phyloP scores from a whole-genome alignment of 257 asterid species.

The Echites panduratus region DNA sequence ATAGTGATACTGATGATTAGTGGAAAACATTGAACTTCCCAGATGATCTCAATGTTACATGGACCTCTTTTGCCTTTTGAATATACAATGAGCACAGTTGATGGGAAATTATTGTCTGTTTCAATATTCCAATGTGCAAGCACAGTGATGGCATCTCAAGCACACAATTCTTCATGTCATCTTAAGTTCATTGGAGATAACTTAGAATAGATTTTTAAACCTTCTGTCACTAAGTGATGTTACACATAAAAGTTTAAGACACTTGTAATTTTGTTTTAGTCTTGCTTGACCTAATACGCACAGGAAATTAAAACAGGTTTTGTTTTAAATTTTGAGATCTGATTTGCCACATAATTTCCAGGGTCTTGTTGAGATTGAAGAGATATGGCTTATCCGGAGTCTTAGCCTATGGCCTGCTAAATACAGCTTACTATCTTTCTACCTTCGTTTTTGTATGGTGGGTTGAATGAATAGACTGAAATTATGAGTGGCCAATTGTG shows the following conservation, averaged over 20 bases:
- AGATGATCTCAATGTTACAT: not conserved
- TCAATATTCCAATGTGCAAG: not conserved
- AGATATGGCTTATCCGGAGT: slow-evolving; percentile 78
- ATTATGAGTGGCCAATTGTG: not conserved
- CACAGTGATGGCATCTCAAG: not conserved
- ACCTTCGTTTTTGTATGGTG: slow-evolving; percentile 90
- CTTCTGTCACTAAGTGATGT: slow-evolving; percentile 1
- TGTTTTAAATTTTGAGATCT: slow-evolving; percentile 19
- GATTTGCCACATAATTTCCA: slow-evolving; percentile 5
- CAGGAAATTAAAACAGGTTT: not conserved
- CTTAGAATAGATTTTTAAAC: not conserved
- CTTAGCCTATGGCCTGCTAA: slow-evolving; percentile 81
- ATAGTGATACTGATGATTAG: not conserved
- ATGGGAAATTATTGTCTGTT: not conserved
- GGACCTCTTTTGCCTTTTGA: not conserved
- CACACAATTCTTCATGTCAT: not conserved
- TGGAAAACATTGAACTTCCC: not conserved
- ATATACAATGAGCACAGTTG: not conserved
- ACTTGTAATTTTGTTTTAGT: not conserved
- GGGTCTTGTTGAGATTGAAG: slow-evolving; percentile 54
- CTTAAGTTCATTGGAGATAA: not conserved
- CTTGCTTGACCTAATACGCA: not conserved
- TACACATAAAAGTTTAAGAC: not conserved
- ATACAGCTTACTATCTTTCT: slow-evolving; percentile 77
- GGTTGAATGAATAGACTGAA: slow-evolving; percentile 18